Conservation (phyloP, 352 stramenopile species). For the Phytopythium oedochilum region DNA sequence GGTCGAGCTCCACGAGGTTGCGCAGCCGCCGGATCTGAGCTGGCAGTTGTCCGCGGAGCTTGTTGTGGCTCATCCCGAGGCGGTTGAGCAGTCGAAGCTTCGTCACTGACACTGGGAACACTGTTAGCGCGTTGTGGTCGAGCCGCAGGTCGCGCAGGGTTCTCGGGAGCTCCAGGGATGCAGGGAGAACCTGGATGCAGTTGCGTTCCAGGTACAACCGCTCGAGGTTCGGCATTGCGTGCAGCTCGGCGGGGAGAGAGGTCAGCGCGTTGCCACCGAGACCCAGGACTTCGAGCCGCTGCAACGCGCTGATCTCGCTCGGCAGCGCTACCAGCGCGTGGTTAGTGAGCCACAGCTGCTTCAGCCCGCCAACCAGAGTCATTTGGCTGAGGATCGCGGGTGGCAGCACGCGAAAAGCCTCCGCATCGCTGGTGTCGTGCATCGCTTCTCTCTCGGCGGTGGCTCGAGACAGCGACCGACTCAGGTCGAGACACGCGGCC, state of each 20-base stretch:
- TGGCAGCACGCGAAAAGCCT: slow-evolving; percentile 36
- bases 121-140: slow-evolving; percentile 41
- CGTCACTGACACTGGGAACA: slow-evolving; percentile 47
- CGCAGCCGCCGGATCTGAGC: slow-evolving; percentile 40
- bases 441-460: neutral
- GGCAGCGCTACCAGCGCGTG: slow-evolving; percentile 35
- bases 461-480: slow-evolving; percentile 9
- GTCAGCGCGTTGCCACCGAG: slow-evolving; percentile 52
- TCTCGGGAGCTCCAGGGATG: slow-evolving; percentile 27
- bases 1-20: slow-evolving; percentile 60
- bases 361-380: slow-evolving; percentile 28
- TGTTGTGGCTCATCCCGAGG: slow-evolving; percentile 58
- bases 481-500: slow-evolving; percentile 38
- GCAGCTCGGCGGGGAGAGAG: slow-evolving; percentile 37
- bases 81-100: slow-evolving; percentile 47
- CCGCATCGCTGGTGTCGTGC: neutral
- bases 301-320: slow-evolving; percentile 38
- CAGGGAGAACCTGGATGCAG: slow-evolving; percentile 29
- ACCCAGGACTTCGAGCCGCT: slow-evolving; percentile 47
- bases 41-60: slow-evolving; percentile 26
- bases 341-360: slow-evolving; percentile 68
- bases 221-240: slow-evolving; percentile 30
- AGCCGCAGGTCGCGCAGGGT: slow-evolving; percentile 45
- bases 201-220: slow-evolving; percentile 68
- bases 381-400: slow-evolving; percentile 26